phyloP scores from a whole-genome alignment of 768 basidiomycete species.

The Phylloporus sp. region DNA sequence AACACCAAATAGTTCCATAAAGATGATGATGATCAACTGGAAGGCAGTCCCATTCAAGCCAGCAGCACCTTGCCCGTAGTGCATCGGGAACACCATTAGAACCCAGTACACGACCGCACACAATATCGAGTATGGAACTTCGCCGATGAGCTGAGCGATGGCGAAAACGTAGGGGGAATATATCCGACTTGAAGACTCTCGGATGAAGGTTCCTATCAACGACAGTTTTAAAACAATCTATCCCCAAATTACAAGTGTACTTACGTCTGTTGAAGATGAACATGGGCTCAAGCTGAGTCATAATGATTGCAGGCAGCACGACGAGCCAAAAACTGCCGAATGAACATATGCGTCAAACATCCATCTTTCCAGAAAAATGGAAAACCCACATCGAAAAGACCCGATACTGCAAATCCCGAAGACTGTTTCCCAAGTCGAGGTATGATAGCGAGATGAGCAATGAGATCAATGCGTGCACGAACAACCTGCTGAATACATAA shows the following conservation, averaged over 20 bases:
- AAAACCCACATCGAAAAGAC: slow-evolving; percentile 66
- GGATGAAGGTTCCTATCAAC: slow-evolving; percentile 34
- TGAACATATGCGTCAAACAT: background rate
- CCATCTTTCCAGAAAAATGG: background rate
- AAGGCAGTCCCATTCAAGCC: slow-evolving; percentile 64
- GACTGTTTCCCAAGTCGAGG: slow-evolving; percentile 61
- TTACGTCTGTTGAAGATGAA: slow-evolving; percentile 68
- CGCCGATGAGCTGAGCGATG: slow-evolving; percentile 73
- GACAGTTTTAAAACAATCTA: background rate
- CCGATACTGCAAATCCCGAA: slow-evolving; percentile 71
- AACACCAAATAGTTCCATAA: slow-evolving; percentile 70
- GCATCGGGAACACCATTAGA: slow-evolving; percentile 67
- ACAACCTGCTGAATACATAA: slow-evolving; percentile 80
- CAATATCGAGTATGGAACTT: slow-evolving; percentile 70
- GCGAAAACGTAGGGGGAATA: slow-evolving; percentile 86
- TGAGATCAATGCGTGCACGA: slow-evolving; percentile 67
- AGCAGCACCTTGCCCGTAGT: slow-evolving; percentile 57
- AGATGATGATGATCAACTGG: slow-evolving; percentile 62
- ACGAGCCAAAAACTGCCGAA: slow-evolving; percentile 55
- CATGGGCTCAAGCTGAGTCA: slow-evolving; percentile 66
- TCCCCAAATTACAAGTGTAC: slow-evolving; percentile 24
- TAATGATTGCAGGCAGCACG: slow-evolving; percentile 68
- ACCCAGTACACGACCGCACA: slow-evolving; percentile 75
- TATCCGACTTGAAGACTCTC: slow-evolving; percentile 76
- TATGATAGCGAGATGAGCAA: slow-evolving; percentile 74